Percentiles rank a stretch among this genome's conserved stretches.
phyloP scores from a whole-genome alignment of 805 yeast genomes.

The Saccharomycopsis malanga region DNA sequence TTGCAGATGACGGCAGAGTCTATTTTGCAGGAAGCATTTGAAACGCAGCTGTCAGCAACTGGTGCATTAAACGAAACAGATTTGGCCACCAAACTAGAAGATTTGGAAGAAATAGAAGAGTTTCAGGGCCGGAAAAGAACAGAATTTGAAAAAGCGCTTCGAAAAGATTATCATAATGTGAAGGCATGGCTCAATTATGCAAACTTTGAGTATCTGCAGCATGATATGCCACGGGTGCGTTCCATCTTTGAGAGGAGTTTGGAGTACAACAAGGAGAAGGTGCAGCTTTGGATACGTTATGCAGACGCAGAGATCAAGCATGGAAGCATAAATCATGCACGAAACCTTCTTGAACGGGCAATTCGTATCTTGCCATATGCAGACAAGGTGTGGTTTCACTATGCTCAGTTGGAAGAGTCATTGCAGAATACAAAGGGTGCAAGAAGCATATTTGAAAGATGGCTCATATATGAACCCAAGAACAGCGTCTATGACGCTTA shows the following conservation, averaged over 20 bases:
- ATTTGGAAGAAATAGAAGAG: slow-evolving; percentile 74
- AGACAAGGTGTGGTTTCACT: slow-evolving; percentile 81
- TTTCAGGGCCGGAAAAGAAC: slow-evolving; percentile 68
- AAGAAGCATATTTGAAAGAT: slow-evolving; percentile 60
- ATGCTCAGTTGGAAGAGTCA: slow-evolving; percentile 76
- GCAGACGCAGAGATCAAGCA: slow-evolving; percentile 68
- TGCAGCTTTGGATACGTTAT: slow-evolving; percentile 83
- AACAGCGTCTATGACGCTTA: slow-evolving; percentile 67
- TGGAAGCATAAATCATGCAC: slow-evolving; percentile 77
- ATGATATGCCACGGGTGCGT: slow-evolving; percentile 71
- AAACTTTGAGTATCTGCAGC: slow-evolving; percentile 74
- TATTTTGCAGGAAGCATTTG: slow-evolving; percentile 54
- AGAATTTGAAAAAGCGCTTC: slow-evolving; percentile 81
- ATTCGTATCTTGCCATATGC: slow-evolving; percentile 66
- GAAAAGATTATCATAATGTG: slow-evolving; percentile 72
- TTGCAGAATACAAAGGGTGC: slow-evolving; percentile 56
- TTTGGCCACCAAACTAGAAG: slow-evolving; percentile 49
- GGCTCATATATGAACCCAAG: slow-evolving; percentile 76
- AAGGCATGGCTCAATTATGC: slow-evolving; percentile 94
- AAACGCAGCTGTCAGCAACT: slow-evolving; percentile 31
- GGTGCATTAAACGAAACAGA: slow-evolving; percentile 23
- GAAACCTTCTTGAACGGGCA: slow-evolving; percentile 77
- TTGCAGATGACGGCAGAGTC: slow-evolving; percentile 59
- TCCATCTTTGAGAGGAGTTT: slow-evolving; percentile 85
- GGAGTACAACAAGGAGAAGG: slow-evolving; percentile 63